Conservation (phyloP, 2,329 filamentous ascomycete species). For the Beauveria sp. region DNA sequence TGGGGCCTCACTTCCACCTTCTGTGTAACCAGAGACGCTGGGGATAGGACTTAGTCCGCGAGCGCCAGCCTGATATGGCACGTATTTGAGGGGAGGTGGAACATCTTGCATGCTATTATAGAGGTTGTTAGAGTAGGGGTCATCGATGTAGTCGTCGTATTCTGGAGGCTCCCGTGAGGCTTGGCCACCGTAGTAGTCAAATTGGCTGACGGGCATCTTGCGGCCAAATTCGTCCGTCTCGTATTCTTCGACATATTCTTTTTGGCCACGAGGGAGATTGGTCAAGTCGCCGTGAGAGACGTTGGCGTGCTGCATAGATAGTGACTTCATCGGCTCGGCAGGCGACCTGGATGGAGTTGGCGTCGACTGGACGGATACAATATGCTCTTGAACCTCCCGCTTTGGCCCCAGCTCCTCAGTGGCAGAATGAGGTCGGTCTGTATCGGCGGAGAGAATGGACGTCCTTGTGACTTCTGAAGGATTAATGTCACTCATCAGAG, state of each 20-base stretch:
- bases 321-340: slow-evolving; percentile 46
- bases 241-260: slow-evolving; percentile 37
- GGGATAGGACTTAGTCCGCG: slow-evolving; percentile 82
- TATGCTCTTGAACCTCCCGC: slow-evolving; percentile 55
- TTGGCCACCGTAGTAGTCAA: slow-evolving; percentile 33
- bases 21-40: slow-evolving; percentile 80
- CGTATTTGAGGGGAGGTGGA: slow-evolving; percentile 55
- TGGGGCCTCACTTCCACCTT: slow-evolving; percentile 54
- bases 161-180: slow-evolving; percentile 22
- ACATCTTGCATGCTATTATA: slow-evolving; percentile 56
- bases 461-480: slow-evolving; percentile 81
- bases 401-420: slow-evolving; percentile 55
- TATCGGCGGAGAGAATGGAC: slow-evolving; percentile 77
- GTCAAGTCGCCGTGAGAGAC: slow-evolving; percentile 52
- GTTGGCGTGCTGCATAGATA: slow-evolving; percentile 63
- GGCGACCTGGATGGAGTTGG: slow-evolving; percentile 54
- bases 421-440: slow-evolving; percentile 63
- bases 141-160: slow-evolving; percentile 32
- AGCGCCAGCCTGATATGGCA: slow-evolving; percentile 60
- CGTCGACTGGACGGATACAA: slow-evolving; percentile 52
- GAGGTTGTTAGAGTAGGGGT: slow-evolving; percentile 37
- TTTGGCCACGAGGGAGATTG: slow-evolving; percentile 42
- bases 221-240: slow-evolving; percentile 40
- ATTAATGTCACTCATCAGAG: slow-evolving; percentile 77
- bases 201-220: slow-evolving; percentile 27